Evolutionary conservation across 129 eudicot species (phyloP).

Genomic region (Flaveria ramosissima): DNA sequence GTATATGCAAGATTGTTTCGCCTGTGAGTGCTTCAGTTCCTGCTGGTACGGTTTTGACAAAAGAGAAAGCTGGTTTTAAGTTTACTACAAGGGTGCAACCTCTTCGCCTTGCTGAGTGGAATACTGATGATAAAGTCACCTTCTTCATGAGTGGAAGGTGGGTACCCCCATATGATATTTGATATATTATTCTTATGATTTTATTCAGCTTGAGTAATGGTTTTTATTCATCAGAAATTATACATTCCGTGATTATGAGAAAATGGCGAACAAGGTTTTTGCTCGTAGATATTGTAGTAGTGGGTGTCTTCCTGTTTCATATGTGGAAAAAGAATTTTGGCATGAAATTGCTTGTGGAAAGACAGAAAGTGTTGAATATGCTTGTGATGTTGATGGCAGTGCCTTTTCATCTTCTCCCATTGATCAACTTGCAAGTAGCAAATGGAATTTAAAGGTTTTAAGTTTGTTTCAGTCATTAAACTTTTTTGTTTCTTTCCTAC

Average conservation of each 20-base stretch:
- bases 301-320: conserved; percentile 89
- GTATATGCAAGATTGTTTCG: conserved; percentile 96
- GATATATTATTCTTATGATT: not conserved
- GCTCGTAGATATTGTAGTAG: conserved; percentile 86
- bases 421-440: conserved; percentile 95
- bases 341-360: conserved; percentile 87
- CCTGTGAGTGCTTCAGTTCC: conserved; percentile 91
- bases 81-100: conserved; percentile 98
- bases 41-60: conserved; percentile 90
- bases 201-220: conserved; percentile 16
- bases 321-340: conserved; percentile 98
- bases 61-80: conserved; percentile 82
- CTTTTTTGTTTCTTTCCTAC: conserved; percentile 3
- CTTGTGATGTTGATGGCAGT: conserved; percentile 99
- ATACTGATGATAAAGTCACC: conserved; percentile 87
- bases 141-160: conserved; percentile 98
- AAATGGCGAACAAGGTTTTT: conserved; percentile 98
- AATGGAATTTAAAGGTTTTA: conserved; percentile 91
- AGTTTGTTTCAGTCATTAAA: conserved; percentile 21
- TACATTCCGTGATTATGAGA: conserved; percentile 94
- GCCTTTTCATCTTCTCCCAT: conserved; percentile 93
- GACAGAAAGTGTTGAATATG: conserved; percentile 94
- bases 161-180: conserved; percentile 30
- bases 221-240: conserved; percentile 70
- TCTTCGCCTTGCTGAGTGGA: conserved; percentile 96